Evolutionary conservation across 352 stramenopile species (phyloP), one percentile per base, ranked within the genome.

Genomic region (Pythium brachiatum): DNA sequence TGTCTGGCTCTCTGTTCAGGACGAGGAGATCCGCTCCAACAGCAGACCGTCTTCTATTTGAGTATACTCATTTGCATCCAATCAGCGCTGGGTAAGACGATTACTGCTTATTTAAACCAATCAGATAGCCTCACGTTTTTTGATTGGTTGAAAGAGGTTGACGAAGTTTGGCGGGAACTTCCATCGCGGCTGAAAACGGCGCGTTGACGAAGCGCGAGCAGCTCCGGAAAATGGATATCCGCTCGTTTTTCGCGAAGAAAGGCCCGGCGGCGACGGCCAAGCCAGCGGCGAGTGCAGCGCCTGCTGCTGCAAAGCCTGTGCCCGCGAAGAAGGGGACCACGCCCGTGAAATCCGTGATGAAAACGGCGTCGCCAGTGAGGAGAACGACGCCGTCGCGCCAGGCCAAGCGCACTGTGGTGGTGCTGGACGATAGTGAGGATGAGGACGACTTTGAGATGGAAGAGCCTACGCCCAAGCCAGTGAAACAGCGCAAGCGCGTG

Each of bases 161-260:
- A 18, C 18, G 7, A 6, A 48, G 55, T 70, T 70, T 71, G 64
- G 64, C 64, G 64, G 64, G 64, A 71, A 71, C 63, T 39, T 25
- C 20, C 64, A 15, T 38, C 32, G 27, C 41, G 2, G 20, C 15
- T 20, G 15, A 20, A n/a, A 13, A 58, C 21, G 32, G 20, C 16
- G 32, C 9, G 39, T 18, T 46, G 32, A 51, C 44, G 32, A 38
- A n/a, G 13, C 38, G 29, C 46, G 11, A 23, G 7, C 36, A 21
- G 26, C 43, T 29, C 43, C 26, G 6, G 18, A 16, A 23, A 51
- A 89, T 95, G 86, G 86, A 95, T 72, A 95, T 95, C 62, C 84
- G 86, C 53, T 83, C 81, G 59, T 95, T 95, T 60, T 95, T 95
- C 68, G 56, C 77, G 57, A 76, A 88, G 54, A 82, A 86, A 53